Evolutionary conservation across 1,139 yeast genomes (phyloP).

Genomic region (Magnusiomyces magnusii): DNA sequence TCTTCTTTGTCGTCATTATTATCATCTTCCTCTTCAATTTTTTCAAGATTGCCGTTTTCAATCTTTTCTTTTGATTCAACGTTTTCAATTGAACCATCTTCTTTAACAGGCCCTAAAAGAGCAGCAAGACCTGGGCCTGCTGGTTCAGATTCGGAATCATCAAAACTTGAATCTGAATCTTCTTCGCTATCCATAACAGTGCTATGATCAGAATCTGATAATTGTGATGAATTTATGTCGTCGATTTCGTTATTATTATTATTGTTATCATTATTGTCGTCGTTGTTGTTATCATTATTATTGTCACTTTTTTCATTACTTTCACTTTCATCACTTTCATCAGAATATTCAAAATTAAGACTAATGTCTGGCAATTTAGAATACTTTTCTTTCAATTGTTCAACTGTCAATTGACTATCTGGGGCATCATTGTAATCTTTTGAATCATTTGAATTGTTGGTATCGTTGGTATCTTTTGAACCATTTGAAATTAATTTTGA

Average conservation of each 20-base stretch:
- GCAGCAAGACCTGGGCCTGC: conserved; percentile 23
- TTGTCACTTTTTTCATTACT: no score
- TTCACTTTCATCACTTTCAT: no score
- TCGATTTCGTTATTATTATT: conserved; percentile 22
- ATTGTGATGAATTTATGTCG: conserved; percentile 12
- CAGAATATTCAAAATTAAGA: conserved; percentile 24
- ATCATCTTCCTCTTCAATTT: not conserved
- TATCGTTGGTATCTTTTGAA: not conserved
- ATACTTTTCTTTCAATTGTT: conserved; percentile 59
- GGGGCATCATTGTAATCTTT: conserved; percentile 27
- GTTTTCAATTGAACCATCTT: not conserved
- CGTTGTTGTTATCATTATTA: no score
- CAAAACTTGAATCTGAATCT: conserved; percentile 17
- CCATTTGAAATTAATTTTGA: not conserved
- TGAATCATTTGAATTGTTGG: conserved; percentile 10
- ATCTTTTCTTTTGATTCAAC: not conserved
- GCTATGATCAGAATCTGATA: conserved; percentile 18
- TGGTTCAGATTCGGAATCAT: conserved; percentile 10
- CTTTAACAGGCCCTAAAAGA: conserved; percentile 19
- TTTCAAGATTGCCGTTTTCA: not conserved
- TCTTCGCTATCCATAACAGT: conserved; percentile 21
- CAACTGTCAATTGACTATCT: conserved; percentile 56
- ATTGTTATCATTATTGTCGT: no score
- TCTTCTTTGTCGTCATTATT: no score
- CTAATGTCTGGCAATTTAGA: conserved; percentile 39